Evolutionary conservation across 768 basidiomycete species (phyloP), one percentile per base, ranked within the genome.

Genomic region (Panaeolus cyanescens): DNA sequence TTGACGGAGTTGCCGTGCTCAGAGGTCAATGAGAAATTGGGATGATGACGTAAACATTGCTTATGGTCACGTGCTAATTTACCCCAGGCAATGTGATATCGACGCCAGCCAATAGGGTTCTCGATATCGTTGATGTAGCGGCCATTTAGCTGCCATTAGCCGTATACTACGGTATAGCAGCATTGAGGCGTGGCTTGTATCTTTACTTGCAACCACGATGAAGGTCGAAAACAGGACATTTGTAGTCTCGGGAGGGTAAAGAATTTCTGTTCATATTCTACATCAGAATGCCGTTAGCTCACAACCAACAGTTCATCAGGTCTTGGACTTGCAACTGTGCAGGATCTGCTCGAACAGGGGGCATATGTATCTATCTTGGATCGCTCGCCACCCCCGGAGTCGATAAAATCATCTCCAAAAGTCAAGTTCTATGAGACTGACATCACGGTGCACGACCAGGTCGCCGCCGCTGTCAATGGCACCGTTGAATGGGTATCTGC

Each of bases 361-460:
- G 84, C 79, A 4, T 80, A 78, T 63, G 71, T 86, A 30, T 78
- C 84, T n/a, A 77, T 85, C 19, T 64, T 88, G 61, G 87, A 89
- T 70, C 75, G 78, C 15, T 68, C 77, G 5, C 71, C 78, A 7
- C 79, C 79, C n/a, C 72, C 72, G 6, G 64, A 70, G 9, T 59
- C 42, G 12, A 37, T 71, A 15, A 55, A 68, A 10, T 55, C 70
- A 8, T 65, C 72, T 10, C 40, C 65, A 13, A 70, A 70, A 15
- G 70, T 77, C 62, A 77, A 76, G 56, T 83, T 72, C 67, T 74
- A 76, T 60, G 64, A 77, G 66, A 76, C 74, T 2, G 82, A 84
- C 62, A 77, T 83, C 54, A 76, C 75, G 3, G 60, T 74, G 15
- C 62, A 78, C 28, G 57, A 62, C 4, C 71, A 80, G 63, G 73